Percentiles rank a stretch among this genome's conserved stretches.
phyloP scores from a whole-genome alignment of 495 filamentous ascomycete genomes.

The Corynascus novoguineensis region DNA sequence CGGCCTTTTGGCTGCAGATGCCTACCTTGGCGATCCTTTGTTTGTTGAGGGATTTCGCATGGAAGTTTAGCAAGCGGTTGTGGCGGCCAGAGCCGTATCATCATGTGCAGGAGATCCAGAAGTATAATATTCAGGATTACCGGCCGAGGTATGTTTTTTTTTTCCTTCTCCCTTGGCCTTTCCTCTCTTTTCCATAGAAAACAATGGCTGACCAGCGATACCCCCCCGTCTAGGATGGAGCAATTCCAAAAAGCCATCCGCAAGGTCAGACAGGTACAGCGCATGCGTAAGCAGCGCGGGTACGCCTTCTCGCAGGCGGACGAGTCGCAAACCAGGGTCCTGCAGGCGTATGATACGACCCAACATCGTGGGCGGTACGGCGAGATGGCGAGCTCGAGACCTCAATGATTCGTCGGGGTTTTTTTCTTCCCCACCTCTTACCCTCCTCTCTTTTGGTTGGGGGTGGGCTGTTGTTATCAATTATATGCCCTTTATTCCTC shows the following conservation, averaged over 20 bases:
- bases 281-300: conserved; percentile 98
- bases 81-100: conserved; percentile 95
- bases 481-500: too few relatives aligned
- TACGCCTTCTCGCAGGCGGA: conserved; percentile 98
- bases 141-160: conserved; percentile 60
- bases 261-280: conserved; percentile 96
- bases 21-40: conserved; percentile 75
- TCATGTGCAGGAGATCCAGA: conserved; percentile 99
- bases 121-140: conserved; percentile 99
- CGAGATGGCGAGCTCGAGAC: conserved; percentile 79
- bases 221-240: conserved; percentile 75
- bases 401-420: conserved; percentile 14
- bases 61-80: conserved; percentile 88
- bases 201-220: conserved; percentile 9
- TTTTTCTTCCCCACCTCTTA: too few relatives aligned
- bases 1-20: conserved; percentile 85
- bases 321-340: conserved; percentile 84
- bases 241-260: conserved; percentile 99
- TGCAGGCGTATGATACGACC: conserved; percentile 97
- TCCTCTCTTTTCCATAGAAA: not conserved
- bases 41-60: conserved; percentile 80
- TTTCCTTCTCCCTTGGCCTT: not conserved
- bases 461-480: not conserved
- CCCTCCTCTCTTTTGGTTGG: not conserved
- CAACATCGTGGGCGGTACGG: conserved; percentile 85